Evolutionary conservation across 2,329 filamentous ascomycete species (phyloP), one percentile per base, ranked within the genome.

Genomic region (Chaetomium olivaceum): DNA sequence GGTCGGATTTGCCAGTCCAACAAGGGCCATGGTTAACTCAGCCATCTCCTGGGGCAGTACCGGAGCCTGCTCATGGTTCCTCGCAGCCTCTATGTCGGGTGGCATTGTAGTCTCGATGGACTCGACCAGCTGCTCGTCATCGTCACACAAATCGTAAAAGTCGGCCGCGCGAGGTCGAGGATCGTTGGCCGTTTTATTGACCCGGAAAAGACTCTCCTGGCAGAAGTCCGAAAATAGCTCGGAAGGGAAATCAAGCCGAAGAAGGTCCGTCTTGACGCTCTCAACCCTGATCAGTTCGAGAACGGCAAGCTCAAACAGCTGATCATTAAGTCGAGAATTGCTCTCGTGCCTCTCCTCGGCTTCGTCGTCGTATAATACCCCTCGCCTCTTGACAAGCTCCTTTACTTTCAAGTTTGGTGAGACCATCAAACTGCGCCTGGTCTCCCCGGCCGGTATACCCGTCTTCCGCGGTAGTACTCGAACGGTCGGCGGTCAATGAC

Each of bases 301-400:
- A 14, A 61, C 9, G 9, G 29, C 55, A 36, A 33, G 14, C 21
- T 62, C 50, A 27, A 48, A 58, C 16, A 16, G 25, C 27, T 36
- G 43, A 14, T 21, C 33, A 8, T 14, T 8, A 4, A 7, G 12
- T 23, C 5, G 11, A 19, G 12, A 33, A 11, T 21, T 8, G 14
- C 50, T 31, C 8, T 12, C 21, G 9, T 19, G 48, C 39, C 31
- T 27, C n/a, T 56, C 50, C 3, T 21, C 3, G 4, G 2, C 29
- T 9, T 58, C 64, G 25, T 70, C 67, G 9, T 66, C 58, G 59
- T 67, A 72, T 43, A 63, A 67, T 61, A 71, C 48, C 43, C 67
- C 64, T 19, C 66, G 64, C 54, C 11, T 36, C 33, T 36, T 36
- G 4, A 12, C 12, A 36, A 11, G 33, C 33, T 14, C 12, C 11